Evolutionary conservation across 495 filamentous ascomycete species (phyloP), one percentile per base, ranked within the genome.

Genomic region (Neurospora terricola): DNA sequence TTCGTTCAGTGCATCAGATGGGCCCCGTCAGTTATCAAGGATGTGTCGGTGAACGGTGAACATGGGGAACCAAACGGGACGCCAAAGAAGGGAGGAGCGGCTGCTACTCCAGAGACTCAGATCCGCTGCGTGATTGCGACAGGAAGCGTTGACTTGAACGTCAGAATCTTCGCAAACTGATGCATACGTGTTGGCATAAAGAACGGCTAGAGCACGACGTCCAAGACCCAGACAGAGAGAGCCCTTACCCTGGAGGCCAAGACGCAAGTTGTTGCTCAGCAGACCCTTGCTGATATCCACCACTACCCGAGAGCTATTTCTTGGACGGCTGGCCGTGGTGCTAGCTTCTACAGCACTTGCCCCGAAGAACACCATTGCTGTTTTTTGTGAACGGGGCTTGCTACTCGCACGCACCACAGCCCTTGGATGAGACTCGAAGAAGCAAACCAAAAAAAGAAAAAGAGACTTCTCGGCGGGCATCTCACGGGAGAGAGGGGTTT

Each of bases 1-100:
- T 99, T 99, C 76, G 88, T 98, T 43, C 92, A 88, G 74, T 96
- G 93, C 79, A 84, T 99, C 43, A 81, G 93, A 72, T 99, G 96
- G 96, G 96, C 94, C n/a, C 95, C 95, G 0, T 87, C 89, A 6
- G 86, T 93, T 14, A 81, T 88, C 70, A 91, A 90, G 75, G 88
- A 91, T 71, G 83, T 80, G 10, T 78, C 81, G 30, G 88, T 87
- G 75, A 81, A 87, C 42, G 90, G 87, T 18, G 74, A 77, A 14
- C 90, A 89, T 74, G 89, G 90, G 2, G 82, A 83, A 71, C 70
- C 76, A 38, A 87, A 88, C 45, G 80, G 86, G 54, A 75, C 80
- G 34, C 74, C 81, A n/a, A 88, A 82, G 78, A 86, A 87, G 68
- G 81, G 81, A 11, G 77, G 77, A 4, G 78, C 76, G 5, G 73